phyloP scores from a whole-genome alignment of 2,329 filamentous ascomycete species.

The Pseudogymnoascus sp. region DNA sequence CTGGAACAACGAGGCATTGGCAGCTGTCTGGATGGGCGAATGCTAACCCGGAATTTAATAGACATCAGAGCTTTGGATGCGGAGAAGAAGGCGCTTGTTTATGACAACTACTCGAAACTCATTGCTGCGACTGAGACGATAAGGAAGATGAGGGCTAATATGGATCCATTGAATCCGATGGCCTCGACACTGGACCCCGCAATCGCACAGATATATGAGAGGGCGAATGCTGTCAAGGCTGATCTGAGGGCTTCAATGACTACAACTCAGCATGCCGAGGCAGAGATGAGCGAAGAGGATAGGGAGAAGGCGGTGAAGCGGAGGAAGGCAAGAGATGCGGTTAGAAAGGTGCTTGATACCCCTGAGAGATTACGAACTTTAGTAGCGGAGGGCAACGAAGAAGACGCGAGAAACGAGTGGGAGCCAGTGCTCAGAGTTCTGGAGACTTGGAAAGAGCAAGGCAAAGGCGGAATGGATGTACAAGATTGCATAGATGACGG shows the following conservation, averaged over 20 bases:
- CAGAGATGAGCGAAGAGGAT: slow-evolving; percentile 36
- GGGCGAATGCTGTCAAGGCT: slow-evolving; percentile 22
- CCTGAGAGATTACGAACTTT: slow-evolving; percentile 47
- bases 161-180: slow-evolving; percentile 71
- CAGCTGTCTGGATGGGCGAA: not conserved
- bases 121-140: slow-evolving; percentile 97
- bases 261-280: slow-evolving; percentile 1
- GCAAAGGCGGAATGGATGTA: slow-evolving; percentile 28
- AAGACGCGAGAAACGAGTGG: slow-evolving; percentile 54
- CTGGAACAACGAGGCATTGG: not conserved
- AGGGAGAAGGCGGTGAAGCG: not conserved
- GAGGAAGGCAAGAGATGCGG: slow-evolving; percentile 1
- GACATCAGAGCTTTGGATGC: slow-evolving; percentile 88
- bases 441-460: slow-evolving; percentile 27
- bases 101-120: slow-evolving; percentile 96
- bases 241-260: slow-evolving; percentile 21
- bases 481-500: slow-evolving; percentile 29
- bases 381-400: slow-evolving; percentile 49
- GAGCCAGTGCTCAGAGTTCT: slow-evolving; percentile 26
- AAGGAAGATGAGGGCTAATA: slow-evolving; percentile 73
- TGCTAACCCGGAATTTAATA: not conserved
- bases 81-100: slow-evolving; percentile 93
- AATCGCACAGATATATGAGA: slow-evolving; percentile 63
- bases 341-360: slow-evolving; percentile 12
- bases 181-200: slow-evolving; percentile 66